These are phyloP conservation scores for Phlebopus sp. DNA, from an alignment of 1,284 basidiomycete species.

Conservation along the genomic window DNA sequence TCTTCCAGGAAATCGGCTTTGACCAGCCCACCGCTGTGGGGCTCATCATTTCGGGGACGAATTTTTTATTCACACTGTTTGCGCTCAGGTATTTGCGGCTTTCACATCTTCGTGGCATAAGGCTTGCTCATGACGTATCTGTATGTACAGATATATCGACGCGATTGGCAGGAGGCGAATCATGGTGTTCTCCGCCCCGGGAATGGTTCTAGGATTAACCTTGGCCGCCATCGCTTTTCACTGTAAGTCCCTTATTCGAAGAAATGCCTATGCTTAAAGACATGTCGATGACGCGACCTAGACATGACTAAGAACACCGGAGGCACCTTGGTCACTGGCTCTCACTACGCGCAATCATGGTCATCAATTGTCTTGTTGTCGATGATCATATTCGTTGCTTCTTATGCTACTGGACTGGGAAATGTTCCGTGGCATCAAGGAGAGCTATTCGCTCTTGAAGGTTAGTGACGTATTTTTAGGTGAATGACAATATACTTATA, in stretches of 20 bases:
- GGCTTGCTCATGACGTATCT: not conserved
- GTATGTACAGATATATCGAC: slow-evolving; percentile 61
- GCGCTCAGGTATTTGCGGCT: slow-evolving; percentile 54
- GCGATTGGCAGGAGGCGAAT: slow-evolving; percentile 74
- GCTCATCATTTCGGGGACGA: slow-evolving; percentile 74
- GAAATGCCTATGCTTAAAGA: not conserved
- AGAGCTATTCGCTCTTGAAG: slow-evolving; percentile 76
- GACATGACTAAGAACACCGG: slow-evolving; percentile 68
- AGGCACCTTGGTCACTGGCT: slow-evolving; percentile 63
- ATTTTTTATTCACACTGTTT: slow-evolving; percentile 80
- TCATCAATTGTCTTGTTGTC: slow-evolving; percentile 70
- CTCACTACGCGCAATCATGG: slow-evolving; percentile 61
- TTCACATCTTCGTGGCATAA: not conserved
- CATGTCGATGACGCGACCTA: slow-evolving; percentile 23
- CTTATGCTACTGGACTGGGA: slow-evolving; percentile 73
- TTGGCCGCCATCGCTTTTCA: slow-evolving; percentile 75
- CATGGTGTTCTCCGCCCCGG: slow-evolving; percentile 75
- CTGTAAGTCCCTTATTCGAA: slow-evolving; percentile 44
- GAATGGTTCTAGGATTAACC: slow-evolving; percentile 72
- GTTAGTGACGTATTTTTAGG: slow-evolving; percentile 26
- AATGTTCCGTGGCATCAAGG: slow-evolving; percentile 90
- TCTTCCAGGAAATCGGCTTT: slow-evolving; percentile 81
- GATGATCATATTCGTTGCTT: slow-evolving; percentile 82
- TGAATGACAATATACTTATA: not conserved
- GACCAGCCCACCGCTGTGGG: slow-evolving; percentile 79